A percentile compares a stretch with the other conserved stretches of the same genome.
Conservation (phyloP, 2,329 filamentous ascomycete species). For the Zymoseptoria ardabiliae region DNA sequence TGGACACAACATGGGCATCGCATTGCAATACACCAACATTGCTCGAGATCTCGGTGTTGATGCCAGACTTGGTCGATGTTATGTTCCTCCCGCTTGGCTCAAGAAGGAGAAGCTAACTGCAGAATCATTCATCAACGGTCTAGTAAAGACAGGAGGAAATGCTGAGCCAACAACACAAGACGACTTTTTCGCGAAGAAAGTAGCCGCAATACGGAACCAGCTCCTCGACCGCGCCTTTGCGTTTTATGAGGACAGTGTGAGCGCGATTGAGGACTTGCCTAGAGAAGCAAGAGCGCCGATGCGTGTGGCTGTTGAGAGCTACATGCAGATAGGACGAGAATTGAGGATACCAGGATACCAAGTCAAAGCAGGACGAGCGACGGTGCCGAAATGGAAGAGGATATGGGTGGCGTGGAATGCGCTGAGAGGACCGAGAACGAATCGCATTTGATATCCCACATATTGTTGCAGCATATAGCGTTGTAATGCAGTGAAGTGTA, state of each 20-base stretch:
- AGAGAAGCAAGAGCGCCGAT: constrained; percentile 54
- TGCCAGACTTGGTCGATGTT: constrained; percentile 58
- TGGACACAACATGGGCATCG: constrained; percentile 61
- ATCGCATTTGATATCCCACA: constrained; percentile 4
- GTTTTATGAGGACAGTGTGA: constrained; percentile 50
- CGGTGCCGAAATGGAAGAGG: constrained; percentile 43
- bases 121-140: constrained; percentile 44
- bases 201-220: constrained; percentile 46
- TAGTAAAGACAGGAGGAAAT: constrained; percentile 10
- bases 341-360: constrained; percentile 42
- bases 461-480: neutral
- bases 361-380: constrained; percentile 39
- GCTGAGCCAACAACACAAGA: constrained; percentile 10
- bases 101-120: constrained; percentile 49
- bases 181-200: constrained; percentile 39
- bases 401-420: constrained; percentile 53
- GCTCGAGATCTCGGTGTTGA: constrained; percentile 65
- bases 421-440: constrained; percentile 31
- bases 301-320: constrained; percentile 64
- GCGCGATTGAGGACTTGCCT: constrained; percentile 56
- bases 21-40: constrained; percentile 72
- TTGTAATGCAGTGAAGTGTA: neutral
- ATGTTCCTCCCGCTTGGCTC: constrained; percentile 60
- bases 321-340: constrained; percentile 68
- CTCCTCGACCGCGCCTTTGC: constrained; percentile 55